These are phyloP conservation scores for Aspergillus sp. DNA, from an alignment of 2,329 filamentous ascomycete genomes.

Conservation along the genomic window DNA sequence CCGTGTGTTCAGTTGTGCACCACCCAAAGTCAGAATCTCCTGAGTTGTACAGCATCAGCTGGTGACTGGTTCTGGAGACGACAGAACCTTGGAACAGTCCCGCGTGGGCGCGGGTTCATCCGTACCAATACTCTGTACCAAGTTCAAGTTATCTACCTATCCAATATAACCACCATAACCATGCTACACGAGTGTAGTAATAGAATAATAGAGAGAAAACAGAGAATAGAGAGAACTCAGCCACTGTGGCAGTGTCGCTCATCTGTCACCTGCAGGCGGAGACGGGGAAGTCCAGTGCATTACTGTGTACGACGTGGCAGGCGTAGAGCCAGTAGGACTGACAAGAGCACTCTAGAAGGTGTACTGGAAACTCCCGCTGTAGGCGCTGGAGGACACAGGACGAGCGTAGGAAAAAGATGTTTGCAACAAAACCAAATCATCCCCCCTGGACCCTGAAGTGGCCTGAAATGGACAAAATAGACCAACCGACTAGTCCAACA, in stretches of 20 bases:
- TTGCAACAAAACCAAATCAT: neutral
- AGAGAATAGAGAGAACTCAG: neutral
- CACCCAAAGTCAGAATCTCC: neutral
- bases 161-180: too few relatives aligned
- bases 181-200: neutral
- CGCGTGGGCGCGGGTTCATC: neutral
- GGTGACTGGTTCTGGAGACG: too few relatives aligned
- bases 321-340: conserved; percentile 2
- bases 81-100: neutral
- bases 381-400: conserved; percentile 6
- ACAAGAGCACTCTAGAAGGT: neutral
- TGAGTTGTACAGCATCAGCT: too few relatives aligned
- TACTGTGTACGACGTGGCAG: conserved; percentile 16
- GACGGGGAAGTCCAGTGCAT: neutral
- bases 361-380: conserved; percentile 10
- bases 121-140: too few relatives aligned
- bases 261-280: neutral
- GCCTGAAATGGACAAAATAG: too few relatives aligned
- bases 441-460: neutral
- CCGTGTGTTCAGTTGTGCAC: neutral
- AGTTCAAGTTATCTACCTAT: too few relatives aligned
- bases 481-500: too few relatives aligned
- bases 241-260: too few relatives aligned
- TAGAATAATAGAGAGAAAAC: neutral
- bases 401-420: too few relatives aligned